These are phyloP conservation scores for Collybia mongolica DNA, from an alignment of 768 basidiomycete genomes.

Conservation along the genomic window DNA sequence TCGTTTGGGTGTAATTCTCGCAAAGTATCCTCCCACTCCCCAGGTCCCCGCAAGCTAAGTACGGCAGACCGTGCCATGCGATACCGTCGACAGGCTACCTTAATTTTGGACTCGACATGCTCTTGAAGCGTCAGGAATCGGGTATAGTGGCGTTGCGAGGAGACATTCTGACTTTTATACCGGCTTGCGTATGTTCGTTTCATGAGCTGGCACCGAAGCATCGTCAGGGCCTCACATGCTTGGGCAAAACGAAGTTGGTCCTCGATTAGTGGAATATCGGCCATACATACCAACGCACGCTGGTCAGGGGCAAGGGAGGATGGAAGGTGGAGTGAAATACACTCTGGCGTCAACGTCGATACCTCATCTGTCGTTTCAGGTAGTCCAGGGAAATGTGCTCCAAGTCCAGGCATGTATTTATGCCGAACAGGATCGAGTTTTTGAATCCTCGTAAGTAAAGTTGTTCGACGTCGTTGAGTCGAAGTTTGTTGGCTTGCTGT, in stretches of 20 bases:
- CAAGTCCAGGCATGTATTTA: not conserved
- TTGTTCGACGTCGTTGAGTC: conserved; percentile 2
- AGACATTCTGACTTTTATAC: conserved; percentile 13
- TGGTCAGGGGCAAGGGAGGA: conserved; percentile 9
- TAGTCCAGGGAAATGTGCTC: not conserved
- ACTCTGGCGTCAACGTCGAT: not conserved
- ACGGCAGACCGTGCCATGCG: conserved; percentile 5
- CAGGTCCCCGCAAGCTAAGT: conserved; percentile 6
- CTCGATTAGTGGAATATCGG: conserved; percentile 16
- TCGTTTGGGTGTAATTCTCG: conserved; percentile 1
- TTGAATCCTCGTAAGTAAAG: not conserved
- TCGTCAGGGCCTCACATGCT: conserved; percentile 9
- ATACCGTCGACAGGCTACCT: conserved; percentile 3
- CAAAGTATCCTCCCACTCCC: conserved; percentile 3
- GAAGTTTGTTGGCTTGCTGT: not conserved
- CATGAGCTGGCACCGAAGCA: conserved; percentile 16
- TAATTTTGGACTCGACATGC: conserved; percentile 11
- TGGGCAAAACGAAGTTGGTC: conserved; percentile 17
- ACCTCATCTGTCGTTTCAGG: conserved; percentile 1
- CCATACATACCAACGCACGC: conserved; percentile 4
- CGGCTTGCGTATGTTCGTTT: conserved; percentile 13
- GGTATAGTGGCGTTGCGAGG: conserved; percentile 14
- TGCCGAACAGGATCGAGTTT: not conserved
- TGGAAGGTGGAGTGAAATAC: conserved; percentile 14
- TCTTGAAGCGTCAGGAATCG: conserved; percentile 10